These are phyloP conservation scores for Cyclanthera cordifolia DNA, from an alignment of 306 rosid species.

Conservation along the genomic window DNA sequence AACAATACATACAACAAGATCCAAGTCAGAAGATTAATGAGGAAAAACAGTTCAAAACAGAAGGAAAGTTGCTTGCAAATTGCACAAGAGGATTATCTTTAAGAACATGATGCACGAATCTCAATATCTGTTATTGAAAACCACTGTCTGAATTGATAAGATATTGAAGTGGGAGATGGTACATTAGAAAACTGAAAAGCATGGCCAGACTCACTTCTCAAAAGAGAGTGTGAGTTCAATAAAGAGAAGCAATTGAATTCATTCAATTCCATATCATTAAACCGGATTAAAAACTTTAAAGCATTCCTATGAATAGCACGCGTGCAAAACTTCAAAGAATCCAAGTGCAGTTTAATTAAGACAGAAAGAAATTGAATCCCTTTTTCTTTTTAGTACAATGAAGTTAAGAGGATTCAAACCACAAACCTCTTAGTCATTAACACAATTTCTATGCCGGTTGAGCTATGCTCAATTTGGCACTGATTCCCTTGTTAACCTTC, in stretches of 20 bases:
- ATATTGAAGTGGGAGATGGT: background rate
- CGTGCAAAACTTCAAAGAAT: background rate
- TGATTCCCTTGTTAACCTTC: background rate
- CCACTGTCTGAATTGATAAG: background rate
- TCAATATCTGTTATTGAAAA: background rate
- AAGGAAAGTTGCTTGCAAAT: background rate
- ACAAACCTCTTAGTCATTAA: no score
- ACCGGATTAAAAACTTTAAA: no score
- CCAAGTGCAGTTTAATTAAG: background rate
- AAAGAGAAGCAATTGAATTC: background rate
- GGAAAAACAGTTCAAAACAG: constrained; percentile 4
- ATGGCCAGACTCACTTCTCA: background rate
- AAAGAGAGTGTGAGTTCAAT: background rate
- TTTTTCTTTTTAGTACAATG: no score
- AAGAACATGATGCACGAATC: background rate
- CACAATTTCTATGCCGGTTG: no score
- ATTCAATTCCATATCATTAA: background rate
- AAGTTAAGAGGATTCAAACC: no score
- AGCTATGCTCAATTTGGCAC: no score
- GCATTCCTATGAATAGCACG: background rate
- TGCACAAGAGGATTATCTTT: background rate
- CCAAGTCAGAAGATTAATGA: constrained; percentile 16
- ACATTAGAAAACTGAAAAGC: background rate
- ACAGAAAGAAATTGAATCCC: background rate
- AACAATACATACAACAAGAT: constrained; percentile 12